phyloP scores from a whole-genome alignment of 768 basidiomycete species.

The Leccinum rimulosum region DNA sequence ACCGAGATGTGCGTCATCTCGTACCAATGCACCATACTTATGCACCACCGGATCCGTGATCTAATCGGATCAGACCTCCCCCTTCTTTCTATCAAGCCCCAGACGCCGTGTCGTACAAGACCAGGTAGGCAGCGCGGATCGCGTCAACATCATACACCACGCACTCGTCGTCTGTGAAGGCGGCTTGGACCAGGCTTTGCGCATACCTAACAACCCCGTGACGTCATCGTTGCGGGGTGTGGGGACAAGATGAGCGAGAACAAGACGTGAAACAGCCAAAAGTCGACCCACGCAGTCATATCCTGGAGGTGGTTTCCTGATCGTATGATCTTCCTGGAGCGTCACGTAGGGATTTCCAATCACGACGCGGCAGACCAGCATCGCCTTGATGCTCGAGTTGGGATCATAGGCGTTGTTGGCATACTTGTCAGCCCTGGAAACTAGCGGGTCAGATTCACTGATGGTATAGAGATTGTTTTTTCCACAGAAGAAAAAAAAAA shows the following conservation, averaged over 20 bases:
- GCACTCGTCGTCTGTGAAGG: conserved; percentile 22
- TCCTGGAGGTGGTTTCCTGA: conserved; percentile 16
- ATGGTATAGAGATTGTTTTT: not conserved
- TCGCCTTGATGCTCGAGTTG: conserved; percentile 12
- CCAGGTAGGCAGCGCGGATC: conserved; percentile 24
- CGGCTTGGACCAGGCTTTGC: conserved; percentile 10
- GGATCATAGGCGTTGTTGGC: conserved; percentile 11
- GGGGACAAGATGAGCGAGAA: not conserved
- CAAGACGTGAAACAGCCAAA: not conserved
- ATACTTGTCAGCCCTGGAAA: conserved; percentile 21
- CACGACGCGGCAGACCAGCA: conserved; percentile 25
- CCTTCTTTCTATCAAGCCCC: not conserved
- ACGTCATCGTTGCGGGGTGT: no score
- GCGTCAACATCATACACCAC: conserved; percentile 28
- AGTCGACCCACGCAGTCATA: conserved; percentile 22
- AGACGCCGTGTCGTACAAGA: conserved; percentile 16
- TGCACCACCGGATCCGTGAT: conserved; percentile 9
- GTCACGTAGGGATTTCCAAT: conserved; percentile 13
- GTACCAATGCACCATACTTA: conserved; percentile 18
- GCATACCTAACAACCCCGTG: conserved; percentile 11
- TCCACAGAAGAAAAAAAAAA: not conserved
- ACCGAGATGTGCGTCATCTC: not conserved
- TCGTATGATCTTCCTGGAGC: conserved; percentile 5
- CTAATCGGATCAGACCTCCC: not conserved
- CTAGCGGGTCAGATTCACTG: not conserved